Base-by-base conservation (phyloP, 805 yeast genomes). In the Candida jianshihensis region DNA sequence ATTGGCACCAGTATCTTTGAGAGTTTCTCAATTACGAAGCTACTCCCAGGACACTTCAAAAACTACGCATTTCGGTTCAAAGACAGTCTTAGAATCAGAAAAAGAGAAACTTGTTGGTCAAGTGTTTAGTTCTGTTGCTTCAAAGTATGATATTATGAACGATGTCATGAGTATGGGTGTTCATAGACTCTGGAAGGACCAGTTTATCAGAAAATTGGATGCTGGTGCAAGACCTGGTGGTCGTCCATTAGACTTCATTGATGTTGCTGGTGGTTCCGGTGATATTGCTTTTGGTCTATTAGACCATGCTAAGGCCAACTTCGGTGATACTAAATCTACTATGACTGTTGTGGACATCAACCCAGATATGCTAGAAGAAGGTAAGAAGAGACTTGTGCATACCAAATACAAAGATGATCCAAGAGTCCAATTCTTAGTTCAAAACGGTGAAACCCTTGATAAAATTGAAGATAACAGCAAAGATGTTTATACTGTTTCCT, bases 211-310 rank as follows among this genome's bases (percentile, higher is more conserved):
- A 49, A 77, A 85, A 47, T 66, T 92, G 38, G 96, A 92, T 56
- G 95, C 97, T 30, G 98, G 98, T 24, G 78, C 77, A 67, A 74
- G 97, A 54, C 90, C 95, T 5, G 94, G 90, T 31, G 73, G 77
- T 12, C 74, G 80, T 46, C 96, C 96, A 4, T 66, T 92, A 50
- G 75, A 79, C 40, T 90, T 92, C 54, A 70, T 92, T 44, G 98
- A 92, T 60, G 97, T 92, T 39, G 98, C 98, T 19, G 98, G 98
- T 41, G 98, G 98, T 18, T 87, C 97, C 10, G 98, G 98, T 32
- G 98, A 92, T 56, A 90, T 92, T 61, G 98, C 98, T 1, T 87
- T 87, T 62, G 94, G 98, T 3, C 71, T 92, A 44, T 68, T 92
- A 43, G 96, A 88, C 52, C 96, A 92, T 61, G 97, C 97, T 9